Base-by-base conservation (phyloP, 2,329 filamentous ascomycete genomes). In the Penicillium sumatraense region DNA sequence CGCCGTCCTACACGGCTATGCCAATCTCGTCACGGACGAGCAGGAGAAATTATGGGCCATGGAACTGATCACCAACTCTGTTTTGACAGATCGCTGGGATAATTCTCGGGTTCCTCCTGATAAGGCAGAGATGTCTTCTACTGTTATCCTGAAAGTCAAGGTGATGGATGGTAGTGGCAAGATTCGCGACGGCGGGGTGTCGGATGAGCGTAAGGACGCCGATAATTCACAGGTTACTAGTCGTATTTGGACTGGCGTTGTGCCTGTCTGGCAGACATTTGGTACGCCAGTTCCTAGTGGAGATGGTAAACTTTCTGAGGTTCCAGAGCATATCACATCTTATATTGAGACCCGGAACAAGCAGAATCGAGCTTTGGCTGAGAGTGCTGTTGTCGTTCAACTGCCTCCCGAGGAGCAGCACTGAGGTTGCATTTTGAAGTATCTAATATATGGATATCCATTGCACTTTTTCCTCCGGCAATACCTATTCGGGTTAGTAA, bases 31-130 rank as follows among this genome's bases (percentile, higher is more conserved):
- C 6, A 83, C 84, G 2, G 84, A 89, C 57, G 72, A 75, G 0
- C 83, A 81, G 2, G 91, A 96, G 77, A 90, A 90, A 69, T 70
- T 90, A 5, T 95, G 84, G 76, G 91, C 90, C 7, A 89, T 96
- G 86, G 77, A 87, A 64, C 78, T 89, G 54, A 88, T 96, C 69
- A 96, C 91, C 2, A 83, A 96, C 71, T 81, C 83, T 33, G 85
- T 93, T 11, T 81, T 93, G 2, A 81, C 86, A 0, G 78, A 80
- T 11, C 85, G 91, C 5, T 96, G 89, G 86, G 78, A 81, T 16
- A 80, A 89, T 67, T 84, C 85, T 14, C 84, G 91, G 3, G 77
- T 86, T 5, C 90, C 90, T 4, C 90, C 90, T 1, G 89, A 86
- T 41, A 80, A 80, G 44, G 85, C 86, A 10, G 91, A 96, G 79